These are phyloP conservation scores for Polygonum aviculare DNA, from an alignment of 148 eudicot genomes.

Conservation along the genomic window DNA sequence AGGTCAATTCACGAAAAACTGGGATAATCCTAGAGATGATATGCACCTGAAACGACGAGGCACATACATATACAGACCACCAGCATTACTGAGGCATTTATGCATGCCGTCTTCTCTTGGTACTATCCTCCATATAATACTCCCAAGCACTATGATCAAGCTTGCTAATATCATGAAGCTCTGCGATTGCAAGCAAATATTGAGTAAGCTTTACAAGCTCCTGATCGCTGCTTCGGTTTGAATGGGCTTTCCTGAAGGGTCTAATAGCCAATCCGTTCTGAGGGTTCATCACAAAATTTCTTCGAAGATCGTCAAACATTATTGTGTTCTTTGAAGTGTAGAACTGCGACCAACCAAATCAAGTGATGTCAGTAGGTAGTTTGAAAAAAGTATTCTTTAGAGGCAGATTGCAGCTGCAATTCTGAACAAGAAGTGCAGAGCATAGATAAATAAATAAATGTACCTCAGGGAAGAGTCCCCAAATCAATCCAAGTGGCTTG, in stretches of 20 bases:
- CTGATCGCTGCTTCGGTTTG: slow-evolving; percentile 59
- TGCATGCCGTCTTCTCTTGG: slow-evolving; percentile 61
- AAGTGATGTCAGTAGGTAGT: background rate
- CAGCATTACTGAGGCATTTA: slow-evolving; percentile 16
- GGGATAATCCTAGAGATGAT: background rate
- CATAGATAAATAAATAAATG: background rate
- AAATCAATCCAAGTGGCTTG: slow-evolving; percentile 89
- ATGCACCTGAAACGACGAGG: slow-evolving; percentile 2
- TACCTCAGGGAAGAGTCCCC: slow-evolving; percentile 94
- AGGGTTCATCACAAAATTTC: slow-evolving; percentile 97
- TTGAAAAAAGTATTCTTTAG: background rate
- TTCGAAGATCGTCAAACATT: slow-evolving; percentile 89
- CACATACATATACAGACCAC: background rate
- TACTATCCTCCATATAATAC: slow-evolving; percentile 41
- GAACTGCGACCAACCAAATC: slow-evolving; percentile 40
- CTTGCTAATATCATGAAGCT: slow-evolving; percentile 66
- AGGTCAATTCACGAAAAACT: background rate
- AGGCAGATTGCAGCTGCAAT: background rate
- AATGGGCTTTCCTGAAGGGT: slow-evolving; percentile 90
- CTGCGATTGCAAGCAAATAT: slow-evolving; percentile 84
- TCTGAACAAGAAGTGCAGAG: background rate
- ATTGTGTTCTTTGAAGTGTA: slow-evolving; percentile 83
- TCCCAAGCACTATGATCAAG: slow-evolving; percentile 85
- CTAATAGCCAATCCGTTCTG: slow-evolving; percentile 80
- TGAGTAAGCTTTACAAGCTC: slow-evolving; percentile 93